Evolutionary conservation across 1,284 basidiomycete species (phyloP).

Genomic region (Tremellales sp.): DNA sequence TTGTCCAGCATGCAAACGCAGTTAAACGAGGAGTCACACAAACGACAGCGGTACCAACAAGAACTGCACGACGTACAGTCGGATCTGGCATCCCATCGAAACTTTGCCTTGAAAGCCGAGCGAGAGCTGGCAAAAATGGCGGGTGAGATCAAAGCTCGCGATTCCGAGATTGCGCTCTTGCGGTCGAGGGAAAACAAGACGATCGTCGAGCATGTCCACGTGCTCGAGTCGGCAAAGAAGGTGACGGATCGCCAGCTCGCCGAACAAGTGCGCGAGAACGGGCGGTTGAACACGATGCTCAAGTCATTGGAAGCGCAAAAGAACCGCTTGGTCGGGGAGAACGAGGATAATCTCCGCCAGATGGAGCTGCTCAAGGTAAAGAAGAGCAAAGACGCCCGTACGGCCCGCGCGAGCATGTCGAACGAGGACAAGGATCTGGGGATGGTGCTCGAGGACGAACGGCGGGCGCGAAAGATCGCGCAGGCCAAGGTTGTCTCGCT

Average conservation of each 20-base stretch:
- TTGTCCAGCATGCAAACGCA: constrained; percentile 59
- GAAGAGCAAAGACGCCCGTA: constrained; percentile 33
- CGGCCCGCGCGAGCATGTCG: constrained; percentile 33
- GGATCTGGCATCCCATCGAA: constrained; percentile 63
- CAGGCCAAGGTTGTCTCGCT: constrained; percentile 33
- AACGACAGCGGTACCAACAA: constrained; percentile 70
- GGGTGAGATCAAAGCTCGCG: constrained; percentile 71
- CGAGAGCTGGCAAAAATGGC: constrained; percentile 74
- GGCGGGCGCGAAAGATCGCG: constrained; percentile 26
- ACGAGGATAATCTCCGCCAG: constrained; percentile 76
- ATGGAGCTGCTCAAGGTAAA: constrained; percentile 69
- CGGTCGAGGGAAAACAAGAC: constrained; percentile 92
- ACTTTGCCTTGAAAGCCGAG: constrained; percentile 70
- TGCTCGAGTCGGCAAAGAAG: constrained; percentile 93
- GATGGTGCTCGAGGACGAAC: constrained; percentile 35
- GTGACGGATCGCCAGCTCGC: constrained; percentile 88
- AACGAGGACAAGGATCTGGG: constrained; percentile 32
- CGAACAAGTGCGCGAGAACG: constrained; percentile 53
- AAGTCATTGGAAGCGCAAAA: constrained; percentile 41
- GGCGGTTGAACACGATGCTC: constrained; percentile 37
- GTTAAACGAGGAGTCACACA: constrained; percentile 49
- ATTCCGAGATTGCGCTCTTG: constrained; percentile 80
- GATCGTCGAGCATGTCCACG: constrained; percentile 97
- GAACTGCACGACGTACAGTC: constrained; percentile 61
- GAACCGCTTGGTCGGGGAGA: constrained; percentile 69